Evolutionary conservation across 441 rosid genomes (phyloP).

Genomic region (Jatropha podagrica): DNA sequence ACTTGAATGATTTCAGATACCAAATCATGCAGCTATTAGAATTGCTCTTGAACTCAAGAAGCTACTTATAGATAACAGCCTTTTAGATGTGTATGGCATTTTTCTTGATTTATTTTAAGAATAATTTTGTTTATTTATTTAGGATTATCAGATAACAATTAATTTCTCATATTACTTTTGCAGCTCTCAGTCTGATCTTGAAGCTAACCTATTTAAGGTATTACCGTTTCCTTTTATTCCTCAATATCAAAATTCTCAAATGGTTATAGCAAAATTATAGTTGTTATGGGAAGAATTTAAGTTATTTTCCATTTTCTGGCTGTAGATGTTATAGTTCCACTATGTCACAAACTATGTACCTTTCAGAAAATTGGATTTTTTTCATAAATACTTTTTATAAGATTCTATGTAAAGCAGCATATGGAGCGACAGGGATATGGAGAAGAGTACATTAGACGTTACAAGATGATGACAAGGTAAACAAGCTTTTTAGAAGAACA

Average conservation of each 20-base stretch:
- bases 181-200: constrained; percentile 94
- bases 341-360: not conserved
- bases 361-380: constrained; percentile 1
- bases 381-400: constrained; percentile 20
- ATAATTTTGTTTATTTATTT: not conserved
- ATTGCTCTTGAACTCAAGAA: constrained; percentile 97
- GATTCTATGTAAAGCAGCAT: constrained; percentile 50
- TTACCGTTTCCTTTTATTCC: not conserved
- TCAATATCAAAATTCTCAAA: not conserved
- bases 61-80: constrained; percentile 96
- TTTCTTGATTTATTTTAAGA: not conserved
- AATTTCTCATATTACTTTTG: constrained; percentile 24
- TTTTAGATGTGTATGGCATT: constrained; percentile 82
- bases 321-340: not conserved
- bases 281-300: not conserved
- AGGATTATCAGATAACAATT: constrained; percentile 9
- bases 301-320: not conserved
- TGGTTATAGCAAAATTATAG: not conserved
- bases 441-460: constrained; percentile 84
- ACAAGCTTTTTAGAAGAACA: constrained; percentile 13
- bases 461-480: constrained; percentile 99
- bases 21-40: constrained; percentile 94
- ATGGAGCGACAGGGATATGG: constrained; percentile 96
- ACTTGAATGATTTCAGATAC: constrained; percentile 58
- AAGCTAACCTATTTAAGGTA: constrained; percentile 93